These are phyloP conservation scores for Solanum dulcamara DNA, from an alignment of 257 asterid genomes.

Conservation along the genomic window DNA sequence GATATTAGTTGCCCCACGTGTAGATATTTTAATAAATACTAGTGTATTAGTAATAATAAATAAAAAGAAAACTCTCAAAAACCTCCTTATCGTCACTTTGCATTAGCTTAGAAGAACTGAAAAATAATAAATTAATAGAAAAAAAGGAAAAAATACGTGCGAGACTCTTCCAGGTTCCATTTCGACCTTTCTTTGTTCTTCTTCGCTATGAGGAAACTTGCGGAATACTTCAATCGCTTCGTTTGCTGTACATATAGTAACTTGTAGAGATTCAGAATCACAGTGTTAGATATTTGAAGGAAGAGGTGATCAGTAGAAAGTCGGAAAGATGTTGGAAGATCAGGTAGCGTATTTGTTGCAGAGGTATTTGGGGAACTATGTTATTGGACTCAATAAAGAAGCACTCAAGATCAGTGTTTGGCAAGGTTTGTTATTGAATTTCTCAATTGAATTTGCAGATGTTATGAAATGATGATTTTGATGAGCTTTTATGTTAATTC, in stretches of 20 bases:
- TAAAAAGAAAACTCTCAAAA: neutral
- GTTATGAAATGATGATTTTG: neutral
- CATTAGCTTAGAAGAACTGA: neutral
- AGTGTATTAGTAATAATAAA: too few species aligned
- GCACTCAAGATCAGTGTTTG: slow-evolving; percentile 98
- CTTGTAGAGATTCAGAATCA: neutral
- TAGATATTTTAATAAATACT: too few species aligned
- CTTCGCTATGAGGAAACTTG: neutral
- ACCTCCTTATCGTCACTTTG: neutral
- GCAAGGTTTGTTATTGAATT: slow-evolving; percentile 41
- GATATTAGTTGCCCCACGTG: neutral
- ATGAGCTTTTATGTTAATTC: neutral
- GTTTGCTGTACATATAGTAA: neutral
- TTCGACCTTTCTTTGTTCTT: neutral
- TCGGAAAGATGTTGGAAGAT: slow-evolving; percentile 86
- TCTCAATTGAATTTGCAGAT: neutral
- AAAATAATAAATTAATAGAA: neutral
- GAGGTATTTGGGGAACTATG: slow-evolving; percentile 92
- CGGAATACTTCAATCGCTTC: neutral
- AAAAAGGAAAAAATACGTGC: neutral
- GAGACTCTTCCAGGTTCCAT: neutral
- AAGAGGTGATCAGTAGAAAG: neutral
- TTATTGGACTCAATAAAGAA: slow-evolving; percentile 87
- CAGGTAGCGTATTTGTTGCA: slow-evolving; percentile 86
- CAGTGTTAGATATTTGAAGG: neutral